phyloP scores from a whole-genome alignment of 129 eudicot species.

The Pseudognaphalium luteoalbum region DNA sequence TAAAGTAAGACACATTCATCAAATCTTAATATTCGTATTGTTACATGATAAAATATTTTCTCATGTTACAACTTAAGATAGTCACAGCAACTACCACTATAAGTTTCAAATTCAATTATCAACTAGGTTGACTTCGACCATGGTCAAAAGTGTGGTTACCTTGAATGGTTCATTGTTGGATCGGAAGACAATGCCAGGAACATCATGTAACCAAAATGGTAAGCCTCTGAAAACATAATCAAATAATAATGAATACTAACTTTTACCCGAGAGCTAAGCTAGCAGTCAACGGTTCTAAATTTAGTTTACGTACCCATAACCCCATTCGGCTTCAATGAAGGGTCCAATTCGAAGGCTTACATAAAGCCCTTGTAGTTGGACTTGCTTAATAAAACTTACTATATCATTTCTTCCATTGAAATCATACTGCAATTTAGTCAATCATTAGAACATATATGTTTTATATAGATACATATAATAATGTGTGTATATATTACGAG shows the following conservation, averaged over 20 bases:
- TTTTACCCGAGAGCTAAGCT: neutral
- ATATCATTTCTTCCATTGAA: slow-evolving; percentile 72
- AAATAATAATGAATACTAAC: neutral
- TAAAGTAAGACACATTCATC: neutral
- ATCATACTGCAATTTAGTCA: slow-evolving; percentile 54
- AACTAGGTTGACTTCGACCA: slow-evolving; percentile 2
- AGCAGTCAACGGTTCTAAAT: neutral
- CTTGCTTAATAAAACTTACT: slow-evolving; percentile 72
- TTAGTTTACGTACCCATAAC: slow-evolving; percentile 55
- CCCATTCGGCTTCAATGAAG: slow-evolving; percentile 86
- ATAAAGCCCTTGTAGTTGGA: slow-evolving; percentile 85
- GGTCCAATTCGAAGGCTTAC: slow-evolving; percentile 86
- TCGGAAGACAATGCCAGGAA: slow-evolving; percentile 76
- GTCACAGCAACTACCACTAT: neutral
- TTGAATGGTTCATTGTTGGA: slow-evolving; percentile 77
- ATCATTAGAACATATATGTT: no score
- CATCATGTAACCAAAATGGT: slow-evolving; percentile 94
- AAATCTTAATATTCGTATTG: neutral
- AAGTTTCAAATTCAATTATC: neutral
- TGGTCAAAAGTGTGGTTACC: slow-evolving; percentile 34
- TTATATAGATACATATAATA: neutral
- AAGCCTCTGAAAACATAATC: slow-evolving; percentile 57
- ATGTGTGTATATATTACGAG: neutral
- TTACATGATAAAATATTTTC: neutral
- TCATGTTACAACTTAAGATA: neutral